Evolutionary conservation across 169 alveolate species (phyloP).

Genomic region (Plasmodium malariae): DNA sequence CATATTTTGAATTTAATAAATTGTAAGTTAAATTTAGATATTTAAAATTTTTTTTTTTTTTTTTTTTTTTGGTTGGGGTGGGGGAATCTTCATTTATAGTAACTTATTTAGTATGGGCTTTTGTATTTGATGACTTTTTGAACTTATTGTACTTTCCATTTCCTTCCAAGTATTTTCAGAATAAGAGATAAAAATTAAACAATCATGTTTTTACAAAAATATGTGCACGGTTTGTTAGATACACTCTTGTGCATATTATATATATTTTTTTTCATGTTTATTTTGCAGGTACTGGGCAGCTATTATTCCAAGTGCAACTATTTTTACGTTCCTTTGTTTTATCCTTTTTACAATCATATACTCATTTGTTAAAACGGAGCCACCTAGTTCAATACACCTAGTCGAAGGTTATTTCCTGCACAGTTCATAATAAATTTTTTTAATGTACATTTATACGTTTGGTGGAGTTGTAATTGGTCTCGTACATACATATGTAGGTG

Average conservation of each 20-base stretch:
- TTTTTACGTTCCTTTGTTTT: constrained; percentile 42
- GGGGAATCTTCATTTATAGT: constrained; percentile 3
- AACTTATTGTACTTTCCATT: constrained; percentile 36
- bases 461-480: too few species aligned
- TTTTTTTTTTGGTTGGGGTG: not conserved
- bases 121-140: constrained; percentile 52
- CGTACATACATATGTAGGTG: not conserved
- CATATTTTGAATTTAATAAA: not conserved
- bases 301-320: constrained; percentile 40
- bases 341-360: constrained; percentile 39
- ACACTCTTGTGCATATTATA: not conserved
- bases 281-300: constrained; percentile 72
- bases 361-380: constrained; percentile 61
- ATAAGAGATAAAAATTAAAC: constrained; percentile 1
- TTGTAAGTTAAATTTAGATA: not conserved
- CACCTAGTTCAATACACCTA: constrained; percentile 35
- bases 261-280: not conserved
- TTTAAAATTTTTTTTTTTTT: not conserved
- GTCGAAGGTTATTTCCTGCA: constrained; percentile 25
- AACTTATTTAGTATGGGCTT: constrained; percentile 62
- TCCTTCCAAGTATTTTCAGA: constrained; percentile 54
- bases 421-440: not conserved
- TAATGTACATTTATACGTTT: too few species aligned
- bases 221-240: not conserved
- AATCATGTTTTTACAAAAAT: not conserved